Evolutionary conservation across 441 rosid genomes (phyloP).

Genomic region (Syzygium syzygioides): DNA sequence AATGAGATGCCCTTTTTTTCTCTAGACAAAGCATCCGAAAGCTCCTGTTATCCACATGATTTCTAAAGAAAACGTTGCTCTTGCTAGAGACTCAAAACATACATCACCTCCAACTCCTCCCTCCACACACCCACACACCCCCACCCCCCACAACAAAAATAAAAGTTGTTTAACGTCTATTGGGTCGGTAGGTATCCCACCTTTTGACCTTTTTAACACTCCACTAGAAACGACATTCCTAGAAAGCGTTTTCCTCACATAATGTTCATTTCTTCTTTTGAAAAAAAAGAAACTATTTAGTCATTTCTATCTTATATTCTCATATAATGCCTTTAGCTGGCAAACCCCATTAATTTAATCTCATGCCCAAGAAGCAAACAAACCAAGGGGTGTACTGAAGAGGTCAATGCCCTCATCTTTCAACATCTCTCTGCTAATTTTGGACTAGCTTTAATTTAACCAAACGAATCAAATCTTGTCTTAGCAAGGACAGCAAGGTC

Average conservation of each 20-base stretch:
- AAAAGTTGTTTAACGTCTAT: neutral
- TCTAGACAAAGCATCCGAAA: neutral
- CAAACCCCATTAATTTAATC: constrained; percentile 24
- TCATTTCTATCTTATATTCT: neutral
- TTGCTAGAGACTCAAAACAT: neutral
- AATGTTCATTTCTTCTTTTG: neutral
- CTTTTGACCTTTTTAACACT: constrained; percentile 25
- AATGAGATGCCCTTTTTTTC: neutral
- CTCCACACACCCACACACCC: too few relatives aligned
- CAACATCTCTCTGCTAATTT: constrained; percentile 9
- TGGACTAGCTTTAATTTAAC: neutral
- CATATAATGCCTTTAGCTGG: constrained; percentile 27
- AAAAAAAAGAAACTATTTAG: neutral
- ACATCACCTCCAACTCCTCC: neutral
- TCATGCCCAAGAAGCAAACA: constrained; percentile 12
- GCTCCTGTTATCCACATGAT: neutral
- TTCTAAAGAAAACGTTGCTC: neutral
- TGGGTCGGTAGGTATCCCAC: constrained; percentile 8
- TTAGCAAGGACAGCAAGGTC: neutral
- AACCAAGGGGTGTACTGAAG: constrained; percentile 11
- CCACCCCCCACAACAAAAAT: neutral
- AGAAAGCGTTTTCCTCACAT: constrained; percentile 12
- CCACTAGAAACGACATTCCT: constrained; percentile 28
- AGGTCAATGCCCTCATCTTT: constrained; percentile 36
- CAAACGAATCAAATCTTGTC: neutral